These are phyloP conservation scores for Cystoderma amianthinum DNA, from an alignment of 768 basidiomycete genomes.

Conservation along the genomic window DNA sequence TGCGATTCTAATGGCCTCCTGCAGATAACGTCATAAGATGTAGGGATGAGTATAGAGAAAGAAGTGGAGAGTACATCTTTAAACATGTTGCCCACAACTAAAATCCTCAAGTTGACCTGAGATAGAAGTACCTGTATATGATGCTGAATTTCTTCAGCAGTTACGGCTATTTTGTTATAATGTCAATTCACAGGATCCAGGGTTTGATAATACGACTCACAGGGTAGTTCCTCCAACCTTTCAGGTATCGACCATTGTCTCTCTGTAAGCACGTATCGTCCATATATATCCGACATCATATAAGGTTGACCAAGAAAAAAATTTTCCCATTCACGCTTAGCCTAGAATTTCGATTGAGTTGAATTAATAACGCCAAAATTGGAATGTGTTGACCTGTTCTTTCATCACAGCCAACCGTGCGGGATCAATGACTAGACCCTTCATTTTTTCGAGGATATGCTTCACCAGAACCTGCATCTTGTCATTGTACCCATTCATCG, in stretches of 20 bases:
- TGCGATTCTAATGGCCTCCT: conserved; percentile 76
- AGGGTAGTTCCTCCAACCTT: conserved; percentile 63
- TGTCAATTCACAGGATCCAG: not conserved
- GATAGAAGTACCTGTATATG: conserved; percentile 58
- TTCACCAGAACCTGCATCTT: conserved; percentile 72
- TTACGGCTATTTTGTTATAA: conserved; percentile 45
- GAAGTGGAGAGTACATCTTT: conserved; percentile 48
- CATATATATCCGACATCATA: conserved; percentile 70
- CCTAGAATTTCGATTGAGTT: conserved; percentile 29
- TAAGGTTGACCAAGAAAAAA: conserved; percentile 84
- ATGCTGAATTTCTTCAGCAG: conserved; percentile 57
- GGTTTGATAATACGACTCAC: conserved; percentile 34
- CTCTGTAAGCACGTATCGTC: conserved; percentile 63
- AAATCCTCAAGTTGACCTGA: conserved; percentile 58
- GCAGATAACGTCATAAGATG: conserved; percentile 7
- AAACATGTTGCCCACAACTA: conserved; percentile 80
- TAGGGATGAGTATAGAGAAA: not conserved
- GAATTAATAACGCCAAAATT: not conserved
- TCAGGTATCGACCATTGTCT: conserved; percentile 74
- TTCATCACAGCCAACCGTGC: conserved; percentile 76
- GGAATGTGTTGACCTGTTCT: conserved; percentile 75
- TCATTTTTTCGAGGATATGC: conserved; percentile 65
- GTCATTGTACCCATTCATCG: conserved; percentile 85
- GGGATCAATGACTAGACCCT: conserved; percentile 53
- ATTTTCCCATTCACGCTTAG: conserved; percentile 76